Evolutionary conservation across 2,329 filamentous ascomycete species (phyloP), one percentile per base, ranked within the genome.

Genomic region (Cryphonectria nitschkei): DNA sequence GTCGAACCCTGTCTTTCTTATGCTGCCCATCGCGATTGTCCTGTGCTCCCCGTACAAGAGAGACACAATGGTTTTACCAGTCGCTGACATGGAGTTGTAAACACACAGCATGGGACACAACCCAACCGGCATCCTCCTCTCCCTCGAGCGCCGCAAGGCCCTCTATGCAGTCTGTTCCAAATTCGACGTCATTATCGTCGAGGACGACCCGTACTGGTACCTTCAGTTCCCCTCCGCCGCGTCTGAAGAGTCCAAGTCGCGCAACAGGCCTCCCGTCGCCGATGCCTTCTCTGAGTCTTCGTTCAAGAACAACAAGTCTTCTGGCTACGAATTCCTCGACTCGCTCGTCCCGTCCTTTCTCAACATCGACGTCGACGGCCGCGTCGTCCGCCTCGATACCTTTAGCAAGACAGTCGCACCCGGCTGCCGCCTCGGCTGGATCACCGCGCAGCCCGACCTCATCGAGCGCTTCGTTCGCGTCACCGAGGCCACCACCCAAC

Each of bases 161-260:
- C 87, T 98, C 39, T 98, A 98, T 78, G 88, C 86, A 26, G 79
- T 98, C 19, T 96, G 93, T 81, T 90, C 90, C 79, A 88, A 91
- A 78, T 97, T 93, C 82, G 94, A 98, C 80, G 88, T 98, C 73
- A 88, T 98, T 76, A 97, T 98, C 74, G 83, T 97, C 73, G 95
- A 98, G 80, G 95, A 98, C 76, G 95, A 98, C 73, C 95, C 95
- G 7, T 98, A 98, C 83, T 98, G 94, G 93, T 95, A 96, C 80
- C 85, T 98, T 11, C 95, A 98, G 79, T 98, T 89, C 80, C 93
- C 94, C 0, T 92, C 92, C 0, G 90, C 92, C 0, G 87, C 83
- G 68, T 63, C 78, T 37, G 80, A 81, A 64, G 83, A 88, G 77
- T 83, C 87, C 75, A 83, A 85, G 76, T 84, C 85, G 26, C 80